Evolutionary conservation across 2,329 filamentous ascomycete species (phyloP), one percentile per base, ranked within the genome.

Genomic region (Pseudohalonectria lignicola): DNA sequence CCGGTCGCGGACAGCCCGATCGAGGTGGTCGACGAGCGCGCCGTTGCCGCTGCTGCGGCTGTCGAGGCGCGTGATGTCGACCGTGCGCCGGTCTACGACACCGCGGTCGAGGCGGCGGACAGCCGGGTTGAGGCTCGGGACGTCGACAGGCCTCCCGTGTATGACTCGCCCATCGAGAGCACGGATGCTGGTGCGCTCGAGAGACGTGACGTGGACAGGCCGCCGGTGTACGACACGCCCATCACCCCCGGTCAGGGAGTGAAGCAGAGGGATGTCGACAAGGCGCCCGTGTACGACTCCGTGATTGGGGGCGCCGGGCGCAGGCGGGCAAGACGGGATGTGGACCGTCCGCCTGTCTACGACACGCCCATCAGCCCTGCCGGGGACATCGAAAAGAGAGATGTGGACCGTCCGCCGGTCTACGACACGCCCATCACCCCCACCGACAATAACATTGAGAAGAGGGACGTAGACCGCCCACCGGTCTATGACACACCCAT

Each of bases 401-500:
- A 34, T 9, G 31, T 34, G 1, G 31, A 23, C 31, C 31, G 31
- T 5, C 17, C 16, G 12, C 3, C 31, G 11, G 31, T 34, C 1
- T 34, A 21, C 31, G 31, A 34, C 31, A 13, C 18, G 2, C 31
- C 31, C 1, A 17, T 34, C 19, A 19, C 4, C 16, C 4, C 16
- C 2, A 34, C 17, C 31, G 10, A 18, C 30, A 3, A 15, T 17
- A 4, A 9, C n/a, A 2, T 6, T 17, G 15, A 17, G 12, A 17
- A 7, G 5, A n/a, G 30, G 4, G 30, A 32, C 9, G 30, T 18
- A 2, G 30, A 32, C 30, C 30, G 30, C 18, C 5, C 30, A 6
- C 13, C 1, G 36, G 53, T 32, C 37, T 60, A 36, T 40, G 43
- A 35, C 35, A 45, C 39, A 30, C 45, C 21, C 19, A 36, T 21